Base-by-base conservation (phyloP, 768 basidiomycete species). In the Pisolithus orientalis region DNA sequence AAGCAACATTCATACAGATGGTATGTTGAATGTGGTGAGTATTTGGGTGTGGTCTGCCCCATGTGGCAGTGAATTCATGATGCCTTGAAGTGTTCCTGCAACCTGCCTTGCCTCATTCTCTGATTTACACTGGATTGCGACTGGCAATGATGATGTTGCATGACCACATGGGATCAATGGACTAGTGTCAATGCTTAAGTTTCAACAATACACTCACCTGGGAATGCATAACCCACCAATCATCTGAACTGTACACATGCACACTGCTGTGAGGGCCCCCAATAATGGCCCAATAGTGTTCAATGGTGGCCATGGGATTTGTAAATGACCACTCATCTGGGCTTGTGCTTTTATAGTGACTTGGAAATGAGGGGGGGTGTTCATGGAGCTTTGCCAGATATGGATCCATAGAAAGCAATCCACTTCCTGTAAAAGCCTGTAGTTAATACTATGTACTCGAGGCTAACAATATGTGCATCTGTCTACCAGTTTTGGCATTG, bases 71-170 rank as follows among this genome's bases (percentile, higher is more conserved):
- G 49, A 50, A 17, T 28, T 32, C 11, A 50, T 7, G n/a, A 42
- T 14, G 9, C 25, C 16, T 16, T 42, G 49, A 21, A 50, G 39
- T 6, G 17, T 42, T 8, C 11, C 29, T 29, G 28, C 28, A 29
- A 50, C 29, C 4, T 21, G 9, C 27, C 27, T 42, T 8, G 27
- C 49, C 17, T 50, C 49, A 6, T 42, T 16, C 4, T 21, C 42
- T 10, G 49, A 50, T 21, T 40, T 24, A 17, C 49, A 50, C 9
- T 50, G 49, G 37, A 50, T 42, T 5, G 49, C 49, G 13, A 50
- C 6, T 6, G 28, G 49, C 7, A 50, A 29, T 4, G 39, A 39
- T 29, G 49, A 39, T 16, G 49, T 29, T 5, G 24, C 7, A 28
- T 29, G 14, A 3, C 48, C 38, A 14, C 48, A 39, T 16, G 3